Conservation (phyloP, 208 protist genomes). For the Phytomonas francai region DNA sequence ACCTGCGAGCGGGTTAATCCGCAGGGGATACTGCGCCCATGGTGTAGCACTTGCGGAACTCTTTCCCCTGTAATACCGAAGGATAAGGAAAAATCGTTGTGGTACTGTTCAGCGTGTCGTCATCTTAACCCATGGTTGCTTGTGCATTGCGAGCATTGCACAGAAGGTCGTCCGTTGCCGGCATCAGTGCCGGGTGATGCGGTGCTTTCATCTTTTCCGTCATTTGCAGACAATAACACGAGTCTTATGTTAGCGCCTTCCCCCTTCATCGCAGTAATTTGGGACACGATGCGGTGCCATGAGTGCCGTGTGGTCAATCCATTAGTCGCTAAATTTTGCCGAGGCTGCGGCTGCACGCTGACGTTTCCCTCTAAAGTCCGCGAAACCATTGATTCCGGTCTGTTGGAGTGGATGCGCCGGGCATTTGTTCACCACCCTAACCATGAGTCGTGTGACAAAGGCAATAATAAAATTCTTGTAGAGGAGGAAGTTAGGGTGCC, state of each 20-base stretch:
- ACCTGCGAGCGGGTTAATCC: constrained; percentile 4
- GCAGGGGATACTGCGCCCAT: constrained; percentile 18
- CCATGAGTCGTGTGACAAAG: neutral
- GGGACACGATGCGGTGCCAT: constrained; percentile 17
- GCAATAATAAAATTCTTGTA: neutral
- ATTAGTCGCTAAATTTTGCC: neutral
- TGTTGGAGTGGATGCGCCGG: neutral
- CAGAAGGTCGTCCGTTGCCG: constrained; percentile 1
- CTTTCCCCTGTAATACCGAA: constrained; percentile 6
- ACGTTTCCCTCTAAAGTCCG: neutral
- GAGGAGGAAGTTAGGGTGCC: neutral
- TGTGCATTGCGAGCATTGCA: constrained; percentile 23
- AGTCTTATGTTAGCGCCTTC: neutral
- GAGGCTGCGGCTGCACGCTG: neutral
- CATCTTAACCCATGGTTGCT: constrained; percentile 32
- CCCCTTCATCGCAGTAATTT: neutral
- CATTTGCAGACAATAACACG: neutral
- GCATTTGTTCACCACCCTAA: neutral
- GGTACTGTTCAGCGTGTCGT: constrained; percentile 35
- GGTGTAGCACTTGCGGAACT: constrained; percentile 1
- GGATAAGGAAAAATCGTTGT: constrained; percentile 16
- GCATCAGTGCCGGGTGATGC: neutral
- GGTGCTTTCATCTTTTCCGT: neutral
- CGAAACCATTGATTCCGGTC: neutral
- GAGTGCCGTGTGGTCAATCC: constrained; percentile 15